phyloP scores from a whole-genome alignment of 495 filamentous ascomycete genomes.

The Recurvomyces mirabilis region DNA sequence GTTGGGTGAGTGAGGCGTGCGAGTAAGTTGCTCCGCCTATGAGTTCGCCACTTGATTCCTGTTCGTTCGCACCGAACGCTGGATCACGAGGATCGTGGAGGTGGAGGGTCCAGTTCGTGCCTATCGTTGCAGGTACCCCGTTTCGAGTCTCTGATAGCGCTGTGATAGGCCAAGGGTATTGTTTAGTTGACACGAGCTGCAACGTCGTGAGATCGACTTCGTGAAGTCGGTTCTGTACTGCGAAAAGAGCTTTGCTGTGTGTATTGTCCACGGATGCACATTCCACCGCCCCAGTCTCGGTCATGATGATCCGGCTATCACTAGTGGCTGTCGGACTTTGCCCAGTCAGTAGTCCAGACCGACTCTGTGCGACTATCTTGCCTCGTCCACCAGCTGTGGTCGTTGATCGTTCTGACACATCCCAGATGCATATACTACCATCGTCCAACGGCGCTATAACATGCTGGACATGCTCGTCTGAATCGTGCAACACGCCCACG shows the following conservation, averaged over 20 bases:
- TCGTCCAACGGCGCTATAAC: slow-evolving; percentile 74
- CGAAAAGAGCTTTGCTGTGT: slow-evolving; percentile 63
- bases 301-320: slow-evolving; percentile 36
- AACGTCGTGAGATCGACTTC: slow-evolving; percentile 77
- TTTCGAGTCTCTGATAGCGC: slow-evolving; percentile 67
- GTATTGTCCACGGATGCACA: slow-evolving; percentile 70
- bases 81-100: slow-evolving; percentile 62
- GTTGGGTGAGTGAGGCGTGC: slow-evolving; percentile 64
- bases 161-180: slow-evolving; percentile 74
- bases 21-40: slow-evolving; percentile 21
- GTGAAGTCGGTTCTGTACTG: slow-evolving; percentile 61
- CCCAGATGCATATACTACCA: slow-evolving; percentile 77
- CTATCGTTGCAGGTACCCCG: slow-evolving; percentile 69
- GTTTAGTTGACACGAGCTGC: slow-evolving; percentile 55
- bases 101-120: slow-evolving; percentile 71
- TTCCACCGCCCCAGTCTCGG: slow-evolving; percentile 64
- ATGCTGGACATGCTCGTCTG: slow-evolving; percentile 37
- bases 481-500: slow-evolving; percentile 50
- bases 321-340: slow-evolving; percentile 16
- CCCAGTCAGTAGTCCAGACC: slow-evolving; percentile 48
- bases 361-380: slow-evolving; percentile 51
- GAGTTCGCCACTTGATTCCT: slow-evolving; percentile 31
- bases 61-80: slow-evolving; percentile 29
- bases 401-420: slow-evolving; percentile 50
- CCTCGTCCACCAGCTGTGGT: slow-evolving; percentile 35